A percentile compares a stretch with the other conserved stretches of the same genome.
These are phyloP conservation scores for Mycena polygramma DNA, from an alignment of 768 basidiomycete species.

Conservation along the genomic window DNA sequence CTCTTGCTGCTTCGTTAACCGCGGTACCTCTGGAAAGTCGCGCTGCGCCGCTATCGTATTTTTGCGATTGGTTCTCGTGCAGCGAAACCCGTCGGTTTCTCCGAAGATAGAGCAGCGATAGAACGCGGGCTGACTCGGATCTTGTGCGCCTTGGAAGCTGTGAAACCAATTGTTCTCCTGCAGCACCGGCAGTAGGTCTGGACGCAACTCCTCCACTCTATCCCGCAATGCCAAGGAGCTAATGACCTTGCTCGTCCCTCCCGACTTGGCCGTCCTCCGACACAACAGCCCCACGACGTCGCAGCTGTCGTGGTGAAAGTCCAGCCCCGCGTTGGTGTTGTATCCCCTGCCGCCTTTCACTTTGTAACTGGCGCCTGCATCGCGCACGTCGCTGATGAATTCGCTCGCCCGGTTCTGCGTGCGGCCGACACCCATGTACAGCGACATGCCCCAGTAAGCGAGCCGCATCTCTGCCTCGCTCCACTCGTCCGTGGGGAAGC, in stretches of 20 bases:
- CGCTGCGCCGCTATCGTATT: slow-evolving; percentile 18
- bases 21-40: slow-evolving; percentile 25
- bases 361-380: slow-evolving; percentile 23
- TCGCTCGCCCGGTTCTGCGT: slow-evolving; percentile 29
- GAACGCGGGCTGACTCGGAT: slow-evolving; percentile 18
- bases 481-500: slow-evolving; percentile 20
- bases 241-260: slow-evolving; percentile 27
- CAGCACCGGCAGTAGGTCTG: slow-evolving; percentile 18
- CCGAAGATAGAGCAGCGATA: slow-evolving; percentile 26
- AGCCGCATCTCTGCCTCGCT: slow-evolving; percentile 19
- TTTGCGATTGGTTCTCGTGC: slow-evolving; percentile 19
- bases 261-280: slow-evolving; percentile 15
- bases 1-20: slow-evolving; percentile 10
- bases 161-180: slow-evolving; percentile 21
- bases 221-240: slow-evolving; percentile 24
- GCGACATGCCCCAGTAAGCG: slow-evolving; percentile 22
- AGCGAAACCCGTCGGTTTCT: background rate
- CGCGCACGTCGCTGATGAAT: slow-evolving; percentile 25
- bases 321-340: slow-evolving; percentile 22
- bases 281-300: slow-evolving; percentile 26
- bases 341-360: slow-evolving; percentile 21
- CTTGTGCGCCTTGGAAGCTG: slow-evolving; percentile 22
- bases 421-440: slow-evolving; percentile 26
- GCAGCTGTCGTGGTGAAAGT: slow-evolving; percentile 25
- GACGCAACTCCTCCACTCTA: slow-evolving; percentile 9